phyloP scores from a whole-genome alignment of 2,329 filamentous ascomycete species.

The Trichoderma sp. region DNA sequence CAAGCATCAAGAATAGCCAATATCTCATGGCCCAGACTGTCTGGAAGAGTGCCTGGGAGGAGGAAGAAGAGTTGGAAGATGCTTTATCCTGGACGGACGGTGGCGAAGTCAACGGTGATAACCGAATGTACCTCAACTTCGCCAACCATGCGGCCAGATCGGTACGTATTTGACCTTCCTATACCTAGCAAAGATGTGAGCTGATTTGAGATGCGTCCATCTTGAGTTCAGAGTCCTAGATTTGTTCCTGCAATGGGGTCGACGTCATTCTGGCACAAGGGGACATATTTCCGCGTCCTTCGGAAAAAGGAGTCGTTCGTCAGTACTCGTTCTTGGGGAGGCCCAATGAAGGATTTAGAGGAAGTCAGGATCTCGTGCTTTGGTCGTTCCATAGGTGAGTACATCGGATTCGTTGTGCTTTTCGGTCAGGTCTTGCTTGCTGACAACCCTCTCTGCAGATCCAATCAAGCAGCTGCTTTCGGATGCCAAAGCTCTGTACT shows the following conservation, averaged over 20 bases:
- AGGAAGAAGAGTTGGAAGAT: constrained; percentile 50
- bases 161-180: constrained; percentile 38
- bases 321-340: constrained; percentile 39
- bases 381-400: constrained; percentile 47
- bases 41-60: constrained; percentile 59
- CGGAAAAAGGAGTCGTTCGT: constrained; percentile 50
- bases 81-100: constrained; percentile 44
- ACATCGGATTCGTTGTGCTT: not conserved
- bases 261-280: constrained; percentile 58
- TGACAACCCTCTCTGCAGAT: constrained; percentile 34
- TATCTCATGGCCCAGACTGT: constrained; percentile 59
- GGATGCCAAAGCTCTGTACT: constrained; percentile 56
- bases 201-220: constrained; percentile 3
- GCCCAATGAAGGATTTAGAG: constrained; percentile 54
- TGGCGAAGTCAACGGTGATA: constrained; percentile 43
- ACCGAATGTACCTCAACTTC: constrained; percentile 57
- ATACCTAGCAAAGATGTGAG: not conserved
- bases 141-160: constrained; percentile 58
- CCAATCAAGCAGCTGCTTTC: constrained; percentile 60
- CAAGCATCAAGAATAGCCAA: constrained; percentile 53
- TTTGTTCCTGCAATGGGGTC: constrained; percentile 58
- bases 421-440: not conserved
- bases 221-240: constrained; percentile 46
- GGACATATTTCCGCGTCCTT: constrained; percentile 53
- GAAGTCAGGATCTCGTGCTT: constrained; percentile 58